Percentiles rank a stretch among this genome's conserved stretches.
phyloP scores from a whole-genome alignment of 345 rosid species.

The Barbarea vulgaris region DNA sequence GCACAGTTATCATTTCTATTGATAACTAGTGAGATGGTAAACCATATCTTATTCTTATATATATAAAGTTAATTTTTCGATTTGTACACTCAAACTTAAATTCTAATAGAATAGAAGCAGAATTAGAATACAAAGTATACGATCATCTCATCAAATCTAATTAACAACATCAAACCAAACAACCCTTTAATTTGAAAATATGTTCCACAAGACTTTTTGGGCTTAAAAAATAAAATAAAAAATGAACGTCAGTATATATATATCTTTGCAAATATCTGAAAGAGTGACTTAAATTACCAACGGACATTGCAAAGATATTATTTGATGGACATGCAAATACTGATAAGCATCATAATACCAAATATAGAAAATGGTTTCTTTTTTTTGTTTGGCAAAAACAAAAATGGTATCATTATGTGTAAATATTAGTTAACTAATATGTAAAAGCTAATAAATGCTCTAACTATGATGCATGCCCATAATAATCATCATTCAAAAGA shows the following conservation, averaged over 20 bases:
- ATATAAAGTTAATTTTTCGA: no score
- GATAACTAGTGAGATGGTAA: no score
- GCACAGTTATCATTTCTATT: no score
- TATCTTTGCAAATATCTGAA: not conserved
- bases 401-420: conserved; percentile 16
- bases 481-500: conserved; percentile 34
- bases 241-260: not conserved
- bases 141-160: no score
- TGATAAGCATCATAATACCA: conserved; percentile 11
- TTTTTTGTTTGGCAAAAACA: no score
- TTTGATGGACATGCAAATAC: conserved; percentile 5
- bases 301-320: not conserved
- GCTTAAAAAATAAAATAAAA: no score
- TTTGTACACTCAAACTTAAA: no score
- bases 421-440: conserved; percentile 23
- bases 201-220: no score
- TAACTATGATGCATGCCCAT: conserved; percentile 44
- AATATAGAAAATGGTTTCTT: not conserved
- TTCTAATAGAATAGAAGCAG: no score
- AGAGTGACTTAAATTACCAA: not conserved
- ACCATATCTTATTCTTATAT: no score
- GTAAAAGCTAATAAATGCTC: conserved; percentile 35
- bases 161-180: not conserved
- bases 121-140: no score
- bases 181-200: not conserved